These are phyloP conservation scores for Quercus tomentella DNA, from an alignment of 331 rosid species.

Conservation along the genomic window DNA sequence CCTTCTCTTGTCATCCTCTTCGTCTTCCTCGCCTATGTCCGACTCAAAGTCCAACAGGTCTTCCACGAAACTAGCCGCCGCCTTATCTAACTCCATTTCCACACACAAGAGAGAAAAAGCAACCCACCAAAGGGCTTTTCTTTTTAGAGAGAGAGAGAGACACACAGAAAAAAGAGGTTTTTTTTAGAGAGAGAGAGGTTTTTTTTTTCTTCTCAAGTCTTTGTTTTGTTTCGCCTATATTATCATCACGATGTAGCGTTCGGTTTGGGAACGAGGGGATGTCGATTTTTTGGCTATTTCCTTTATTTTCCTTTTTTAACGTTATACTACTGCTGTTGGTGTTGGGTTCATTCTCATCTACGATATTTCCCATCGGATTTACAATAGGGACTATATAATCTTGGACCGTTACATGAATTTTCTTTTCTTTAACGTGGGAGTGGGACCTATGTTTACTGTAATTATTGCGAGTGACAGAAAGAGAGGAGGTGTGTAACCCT, in stretches of 20 bases:
- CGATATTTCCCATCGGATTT: not conserved
- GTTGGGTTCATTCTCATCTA: not conserved
- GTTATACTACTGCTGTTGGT: not conserved
- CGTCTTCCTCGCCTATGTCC: constrained; percentile 57
- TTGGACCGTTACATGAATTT: too few relatives aligned
- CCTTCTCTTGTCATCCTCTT: constrained; percentile 34
- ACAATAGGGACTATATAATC: too few relatives aligned
- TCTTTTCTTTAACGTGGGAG: too few relatives aligned
- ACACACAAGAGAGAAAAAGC: constrained; percentile 21
- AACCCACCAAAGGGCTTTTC: constrained; percentile 11
- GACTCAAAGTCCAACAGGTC: constrained; percentile 68
- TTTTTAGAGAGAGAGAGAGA: not conserved
- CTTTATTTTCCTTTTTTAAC: not conserved
- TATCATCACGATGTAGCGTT: constrained; percentile 12
- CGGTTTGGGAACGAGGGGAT: constrained; percentile 40
- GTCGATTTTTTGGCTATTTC: constrained; percentile 9
- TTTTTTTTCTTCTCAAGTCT: too few relatives aligned
- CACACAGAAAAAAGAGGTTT: constrained; percentile 19
- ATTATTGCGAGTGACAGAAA: too few relatives aligned
- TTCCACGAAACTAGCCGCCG: constrained; percentile 45
- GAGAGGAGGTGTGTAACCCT: too few relatives aligned
- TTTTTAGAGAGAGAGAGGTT: not conserved
- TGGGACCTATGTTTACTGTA: too few relatives aligned
- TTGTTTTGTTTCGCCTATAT: not conserved
- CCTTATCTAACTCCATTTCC: constrained; percentile 55